Conservation (phyloP, 495 filamentous ascomycete species). For the Daldinia grandis region DNA sequence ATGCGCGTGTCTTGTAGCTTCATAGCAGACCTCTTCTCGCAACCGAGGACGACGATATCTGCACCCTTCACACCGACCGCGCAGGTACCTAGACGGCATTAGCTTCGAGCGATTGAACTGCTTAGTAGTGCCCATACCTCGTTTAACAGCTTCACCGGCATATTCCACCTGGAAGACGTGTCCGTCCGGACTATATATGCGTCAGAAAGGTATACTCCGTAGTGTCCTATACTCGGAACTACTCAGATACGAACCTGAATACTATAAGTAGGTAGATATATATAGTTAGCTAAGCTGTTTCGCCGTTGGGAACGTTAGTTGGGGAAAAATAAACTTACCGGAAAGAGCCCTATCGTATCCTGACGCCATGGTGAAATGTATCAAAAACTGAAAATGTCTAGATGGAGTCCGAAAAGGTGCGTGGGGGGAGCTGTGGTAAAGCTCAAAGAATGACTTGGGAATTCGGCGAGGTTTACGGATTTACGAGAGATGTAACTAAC, state of each 20-base stretch:
- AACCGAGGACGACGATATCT: constrained; percentile 93
- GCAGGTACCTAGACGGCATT: constrained; percentile 77
- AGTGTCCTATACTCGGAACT: too few species aligned
- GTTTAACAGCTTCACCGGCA: constrained; percentile 96
- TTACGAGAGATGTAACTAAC: too few species aligned
- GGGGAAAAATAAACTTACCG: constrained; percentile 64
- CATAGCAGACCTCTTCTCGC: constrained; percentile 98
- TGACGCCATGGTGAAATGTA: constrained; percentile 68
- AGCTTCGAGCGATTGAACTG: neutral
- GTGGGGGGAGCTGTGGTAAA: constrained; percentile 20
- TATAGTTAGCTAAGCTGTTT: constrained; percentile 50
- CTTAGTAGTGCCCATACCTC: constrained; percentile 67
- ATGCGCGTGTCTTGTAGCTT: constrained; percentile 99
- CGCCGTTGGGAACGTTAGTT: constrained; percentile 8
- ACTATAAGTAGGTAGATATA: constrained; percentile 62
- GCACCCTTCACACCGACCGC: constrained; percentile 96
- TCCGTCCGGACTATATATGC: constrained; percentile 82
- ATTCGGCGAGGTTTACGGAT: constrained; percentile 26
- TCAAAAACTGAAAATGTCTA: constrained; percentile 17
- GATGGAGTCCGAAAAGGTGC: constrained; percentile 13
- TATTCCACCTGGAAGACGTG: constrained; percentile 99
- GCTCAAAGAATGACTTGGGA: constrained; percentile 15
- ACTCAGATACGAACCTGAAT: constrained; percentile 68
- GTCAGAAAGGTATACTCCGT: constrained; percentile 44
- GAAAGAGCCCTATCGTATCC: constrained; percentile 95